Percentiles rank a stretch among this genome's conserved stretches.
These are phyloP conservation scores for Mucor indicus DNA, from an alignment of 371 early-diverging fungal species.

Conservation along the genomic window DNA sequence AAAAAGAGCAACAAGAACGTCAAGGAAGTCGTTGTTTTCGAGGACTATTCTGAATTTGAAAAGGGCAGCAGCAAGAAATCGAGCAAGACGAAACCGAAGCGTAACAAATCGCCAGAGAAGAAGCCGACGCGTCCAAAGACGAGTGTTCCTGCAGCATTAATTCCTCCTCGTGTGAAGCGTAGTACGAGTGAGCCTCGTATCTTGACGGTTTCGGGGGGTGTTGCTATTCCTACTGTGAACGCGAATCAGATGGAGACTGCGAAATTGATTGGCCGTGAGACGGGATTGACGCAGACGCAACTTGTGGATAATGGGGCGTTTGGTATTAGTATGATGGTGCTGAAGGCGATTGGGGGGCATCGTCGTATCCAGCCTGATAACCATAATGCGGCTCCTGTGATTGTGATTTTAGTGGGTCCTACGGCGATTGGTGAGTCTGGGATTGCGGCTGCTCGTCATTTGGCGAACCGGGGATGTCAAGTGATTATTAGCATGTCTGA, in stretches of 20 bases:
- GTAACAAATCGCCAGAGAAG: not conserved
- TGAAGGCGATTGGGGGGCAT: conserved; percentile 71
- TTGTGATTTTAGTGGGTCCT: conserved; percentile 75
- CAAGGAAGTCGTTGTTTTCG: conserved; percentile 11
- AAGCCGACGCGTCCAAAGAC: not conserved
- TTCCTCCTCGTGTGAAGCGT: conserved; percentile 24
- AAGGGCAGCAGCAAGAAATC: not conserved
- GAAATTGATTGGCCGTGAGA: conserved; percentile 53
- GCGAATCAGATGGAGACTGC: conserved; percentile 60
- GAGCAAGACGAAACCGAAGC: not conserved
- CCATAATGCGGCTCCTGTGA: conserved; percentile 69
- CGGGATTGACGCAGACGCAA: conserved; percentile 67
- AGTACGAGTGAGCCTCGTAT: conserved; percentile 15
- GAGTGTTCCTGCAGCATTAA: conserved; percentile 20
- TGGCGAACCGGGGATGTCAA: conserved; percentile 74
- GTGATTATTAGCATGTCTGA: conserved; percentile 58
- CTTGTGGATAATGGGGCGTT: conserved; percentile 83
- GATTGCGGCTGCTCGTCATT: conserved; percentile 72
- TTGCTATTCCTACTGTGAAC: conserved; percentile 54
- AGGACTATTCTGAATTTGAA: conserved; percentile 17
- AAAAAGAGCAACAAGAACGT: not conserved
- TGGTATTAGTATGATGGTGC: conserved; percentile 67
- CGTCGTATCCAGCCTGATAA: conserved; percentile 72
- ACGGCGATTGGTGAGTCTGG: conserved; percentile 74
- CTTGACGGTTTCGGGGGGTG: conserved; percentile 48